Base-by-base conservation (phyloP, 78 protist genomes). In the Chrysochromulina tobinii region DNA sequence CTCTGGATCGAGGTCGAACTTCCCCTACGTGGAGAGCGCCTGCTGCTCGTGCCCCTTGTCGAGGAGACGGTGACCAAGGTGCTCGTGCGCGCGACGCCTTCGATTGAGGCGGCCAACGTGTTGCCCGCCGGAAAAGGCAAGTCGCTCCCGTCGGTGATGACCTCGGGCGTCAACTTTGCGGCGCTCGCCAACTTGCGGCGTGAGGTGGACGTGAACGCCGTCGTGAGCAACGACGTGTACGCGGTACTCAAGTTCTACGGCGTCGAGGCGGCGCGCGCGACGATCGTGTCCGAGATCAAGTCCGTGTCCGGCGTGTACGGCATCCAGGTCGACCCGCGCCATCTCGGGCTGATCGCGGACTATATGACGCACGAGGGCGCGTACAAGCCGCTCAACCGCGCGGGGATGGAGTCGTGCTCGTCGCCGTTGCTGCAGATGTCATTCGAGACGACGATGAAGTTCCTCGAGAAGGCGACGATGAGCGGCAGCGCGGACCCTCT, bases 221-320 rank as follows among this genome's bases (percentile, higher is more conserved):
- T 83, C 17, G 0, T 1, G 54, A 9, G 58, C 88, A 83, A 83
- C 48, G 25, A 23, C 12, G 11, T 90, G 5, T 21, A 14, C 54
- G 25, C 85, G 5, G 23, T 57, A 0, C 64, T 66, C 55, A 66
- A 68, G n/a, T 0, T 8, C 0, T 72, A 23, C 55, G 90, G 96
- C 79, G 96, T 96, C 68, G 96, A 96, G 87, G 99, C 99, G 0
- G 98, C 98, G 12, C 90, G 98, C 14, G 77, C 21, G 9, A 73
- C 97, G 17, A 94, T 99, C 69, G 86, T 93, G 72, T 53, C 87
- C 69, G 99, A 98, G 86, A 81, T 99, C 54, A 25, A 68, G 12
- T n/a, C 54, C 25, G 99, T 99, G 20, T 99, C 97, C 90, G 87
- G 92, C 48, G 98, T 91, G 27, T 99, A 99, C 95, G 99, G 99